phyloP scores from a whole-genome alignment of 2,329 filamentous ascomycete species.

The Fusarium sp. region DNA sequence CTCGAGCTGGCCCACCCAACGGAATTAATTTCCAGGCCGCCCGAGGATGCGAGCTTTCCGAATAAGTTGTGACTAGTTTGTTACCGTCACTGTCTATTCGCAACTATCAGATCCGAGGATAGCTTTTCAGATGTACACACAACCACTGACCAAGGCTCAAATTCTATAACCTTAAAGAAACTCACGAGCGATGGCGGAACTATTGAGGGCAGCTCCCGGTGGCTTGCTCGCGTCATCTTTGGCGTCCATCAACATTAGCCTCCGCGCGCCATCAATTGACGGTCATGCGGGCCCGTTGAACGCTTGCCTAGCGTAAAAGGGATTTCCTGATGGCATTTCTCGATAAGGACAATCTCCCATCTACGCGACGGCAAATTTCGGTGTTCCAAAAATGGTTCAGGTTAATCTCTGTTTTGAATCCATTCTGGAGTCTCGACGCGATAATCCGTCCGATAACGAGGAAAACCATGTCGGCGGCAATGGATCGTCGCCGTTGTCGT shows the following conservation, averaged over 20 bases:
- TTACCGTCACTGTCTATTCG: slow-evolving; percentile 1
- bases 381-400: not conserved
- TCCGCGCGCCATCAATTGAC: slow-evolving; percentile 15
- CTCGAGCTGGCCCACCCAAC: not conserved
- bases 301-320: slow-evolving; percentile 13
- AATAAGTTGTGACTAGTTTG: not conserved
- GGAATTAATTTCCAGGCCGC: slow-evolving; percentile 23
- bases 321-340: slow-evolving; percentile 8
- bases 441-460: not conserved
- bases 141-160: not conserved
- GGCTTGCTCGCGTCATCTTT: slow-evolving; percentile 32
- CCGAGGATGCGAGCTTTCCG: not conserved
- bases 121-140: not conserved
- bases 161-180: not conserved
- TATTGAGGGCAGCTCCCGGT: slow-evolving; percentile 22
- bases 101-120: not conserved
- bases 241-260: slow-evolving; percentile 7
- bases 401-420: not conserved
- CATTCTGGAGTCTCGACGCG: not conserved
- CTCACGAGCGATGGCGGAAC: not conserved
- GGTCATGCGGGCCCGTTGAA: slow-evolving; percentile 1
- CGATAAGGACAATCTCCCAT: slow-evolving; percentile 2
- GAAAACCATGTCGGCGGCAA: slow-evolving; percentile 11
- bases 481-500: slow-evolving; percentile 15
- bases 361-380: slow-evolving; percentile 1